Conservation (phyloP, 345 rosid species). For the Rhizophora mangle region DNA sequence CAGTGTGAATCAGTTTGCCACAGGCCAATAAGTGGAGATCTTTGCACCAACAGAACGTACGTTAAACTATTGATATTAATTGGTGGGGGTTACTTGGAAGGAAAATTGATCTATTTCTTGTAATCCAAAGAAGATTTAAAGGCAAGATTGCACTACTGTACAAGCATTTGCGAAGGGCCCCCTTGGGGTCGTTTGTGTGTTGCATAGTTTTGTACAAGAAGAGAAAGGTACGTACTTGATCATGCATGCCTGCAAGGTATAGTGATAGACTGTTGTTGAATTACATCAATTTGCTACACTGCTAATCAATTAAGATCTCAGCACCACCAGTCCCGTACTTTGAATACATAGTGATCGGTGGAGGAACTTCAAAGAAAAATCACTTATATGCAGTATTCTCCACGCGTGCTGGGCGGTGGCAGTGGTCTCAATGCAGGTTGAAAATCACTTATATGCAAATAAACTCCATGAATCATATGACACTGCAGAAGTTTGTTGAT, state of each 20-base stretch:
- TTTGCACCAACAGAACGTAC: slow-evolving; percentile 34
- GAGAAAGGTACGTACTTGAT: slow-evolving; percentile 36
- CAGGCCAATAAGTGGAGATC: slow-evolving; percentile 16
- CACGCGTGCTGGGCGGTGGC: slow-evolving; percentile 86
- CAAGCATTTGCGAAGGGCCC: not conserved
- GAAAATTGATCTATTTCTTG: too few species aligned
- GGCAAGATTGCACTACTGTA: not conserved
- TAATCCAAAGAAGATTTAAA: too few species aligned
- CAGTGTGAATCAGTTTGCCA: not conserved
- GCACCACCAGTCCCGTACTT: slow-evolving; percentile 46
- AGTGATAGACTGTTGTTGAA: not conserved
- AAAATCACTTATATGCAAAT: too few species aligned
- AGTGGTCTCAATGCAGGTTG: slow-evolving; percentile 61
- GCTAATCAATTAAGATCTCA: not conserved
- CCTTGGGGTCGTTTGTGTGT: slow-evolving; percentile 20
- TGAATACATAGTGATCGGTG: slow-evolving; percentile 80
- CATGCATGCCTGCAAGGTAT: too few species aligned
- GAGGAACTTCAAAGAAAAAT: slow-evolving; percentile 52
- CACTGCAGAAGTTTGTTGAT: too few species aligned
- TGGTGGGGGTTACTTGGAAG: slow-evolving; percentile 19
- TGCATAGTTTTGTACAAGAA: slow-evolving; percentile 35
- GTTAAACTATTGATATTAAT: slow-evolving; percentile 1
- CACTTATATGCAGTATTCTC: not conserved
- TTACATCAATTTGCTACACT: not conserved
- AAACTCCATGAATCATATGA: too few species aligned